These are phyloP conservation scores for Solioccasus polychromus DNA, from an alignment of 768 basidiomycete genomes.

Conservation along the genomic window DNA sequence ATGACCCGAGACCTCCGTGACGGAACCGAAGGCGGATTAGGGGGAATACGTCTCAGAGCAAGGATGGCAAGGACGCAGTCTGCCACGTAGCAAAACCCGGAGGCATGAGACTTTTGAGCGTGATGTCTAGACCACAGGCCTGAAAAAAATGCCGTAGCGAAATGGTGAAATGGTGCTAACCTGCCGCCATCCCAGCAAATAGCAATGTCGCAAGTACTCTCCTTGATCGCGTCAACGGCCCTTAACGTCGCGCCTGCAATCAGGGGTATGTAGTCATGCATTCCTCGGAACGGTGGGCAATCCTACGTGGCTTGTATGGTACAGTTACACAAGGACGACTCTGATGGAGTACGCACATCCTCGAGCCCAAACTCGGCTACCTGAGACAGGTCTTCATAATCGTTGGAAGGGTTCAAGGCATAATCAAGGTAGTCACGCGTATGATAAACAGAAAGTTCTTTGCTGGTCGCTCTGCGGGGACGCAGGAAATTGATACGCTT, in stretches of 20 bases:
- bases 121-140: slow-evolving; percentile 63
- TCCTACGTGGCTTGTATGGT: slow-evolving; percentile 48
- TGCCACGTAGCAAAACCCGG: slow-evolving; percentile 94
- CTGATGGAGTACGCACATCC: slow-evolving; percentile 40
- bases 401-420: slow-evolving; percentile 39
- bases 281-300: slow-evolving; percentile 71
- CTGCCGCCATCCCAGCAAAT: slow-evolving; percentile 94
- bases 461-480: slow-evolving; percentile 51
- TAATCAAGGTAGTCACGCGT: slow-evolving; percentile 66
- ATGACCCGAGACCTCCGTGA: slow-evolving; percentile 59
- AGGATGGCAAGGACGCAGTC: slow-evolving; percentile 85
- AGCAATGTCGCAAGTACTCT: slow-evolving; percentile 52
- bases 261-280: slow-evolving; percentile 65
- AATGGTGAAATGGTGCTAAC: slow-evolving; percentile 30
- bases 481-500: slow-evolving; percentile 44
- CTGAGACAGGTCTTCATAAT: slow-evolving; percentile 21
- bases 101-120: slow-evolving; percentile 70
- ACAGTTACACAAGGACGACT: neutral
- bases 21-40: slow-evolving; percentile 14
- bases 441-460: slow-evolving; percentile 67
- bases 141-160: neutral
- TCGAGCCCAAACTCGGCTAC: slow-evolving; percentile 53
- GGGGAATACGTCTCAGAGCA: slow-evolving; percentile 48
- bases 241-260: slow-evolving; percentile 79
- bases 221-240: slow-evolving; percentile 59